Conservation (phyloP, 164 flowering plant species). For the Umbilicus rupestris region DNA sequence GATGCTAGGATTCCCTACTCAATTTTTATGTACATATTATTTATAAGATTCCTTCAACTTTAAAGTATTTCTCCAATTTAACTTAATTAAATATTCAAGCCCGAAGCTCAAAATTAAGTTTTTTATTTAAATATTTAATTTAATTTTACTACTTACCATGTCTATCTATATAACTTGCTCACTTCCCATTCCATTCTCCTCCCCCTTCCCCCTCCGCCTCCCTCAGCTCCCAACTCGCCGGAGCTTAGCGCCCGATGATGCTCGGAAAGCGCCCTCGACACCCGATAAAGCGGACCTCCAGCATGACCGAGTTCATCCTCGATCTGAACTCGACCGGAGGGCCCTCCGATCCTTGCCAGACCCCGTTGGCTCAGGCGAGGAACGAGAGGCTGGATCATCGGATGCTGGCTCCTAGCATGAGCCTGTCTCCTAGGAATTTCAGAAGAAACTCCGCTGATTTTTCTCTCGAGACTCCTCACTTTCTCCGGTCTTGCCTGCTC, state of each 20-base stretch:
- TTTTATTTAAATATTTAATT: neutral
- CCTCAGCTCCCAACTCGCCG: constrained; percentile 6
- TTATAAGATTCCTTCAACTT: too few species aligned
- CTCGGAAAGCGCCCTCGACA: constrained; percentile 57
- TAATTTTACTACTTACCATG: too few species aligned
- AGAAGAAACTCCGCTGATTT: constrained; percentile 28
- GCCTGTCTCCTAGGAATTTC: constrained; percentile 24
- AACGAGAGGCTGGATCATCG: constrained; percentile 19
- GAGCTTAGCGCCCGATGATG: constrained; percentile 25
- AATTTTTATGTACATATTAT: neutral
- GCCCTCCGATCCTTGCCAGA: constrained; percentile 11
- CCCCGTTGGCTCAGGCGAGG: constrained; percentile 11
- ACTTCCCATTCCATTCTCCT: constrained; percentile 18
- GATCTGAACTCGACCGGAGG: constrained; percentile 24
- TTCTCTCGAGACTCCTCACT: constrained; percentile 28
- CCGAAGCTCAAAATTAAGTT: too few species aligned
- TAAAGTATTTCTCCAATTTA: too few species aligned
- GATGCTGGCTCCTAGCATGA: constrained; percentile 9
- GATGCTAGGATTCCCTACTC: constrained; percentile 3
- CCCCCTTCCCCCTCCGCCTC: constrained; percentile 12
- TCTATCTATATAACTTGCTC: constrained; percentile 15
- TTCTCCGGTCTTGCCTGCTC: constrained; percentile 47
- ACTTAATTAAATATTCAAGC: too few species aligned
- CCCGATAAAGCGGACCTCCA: constrained; percentile 53
- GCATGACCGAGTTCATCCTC: constrained; percentile 50